Evolutionary conservation across 805 yeast species (phyloP), one percentile per base, ranked within the genome.

Genomic region (Candida chilensis): DNA sequence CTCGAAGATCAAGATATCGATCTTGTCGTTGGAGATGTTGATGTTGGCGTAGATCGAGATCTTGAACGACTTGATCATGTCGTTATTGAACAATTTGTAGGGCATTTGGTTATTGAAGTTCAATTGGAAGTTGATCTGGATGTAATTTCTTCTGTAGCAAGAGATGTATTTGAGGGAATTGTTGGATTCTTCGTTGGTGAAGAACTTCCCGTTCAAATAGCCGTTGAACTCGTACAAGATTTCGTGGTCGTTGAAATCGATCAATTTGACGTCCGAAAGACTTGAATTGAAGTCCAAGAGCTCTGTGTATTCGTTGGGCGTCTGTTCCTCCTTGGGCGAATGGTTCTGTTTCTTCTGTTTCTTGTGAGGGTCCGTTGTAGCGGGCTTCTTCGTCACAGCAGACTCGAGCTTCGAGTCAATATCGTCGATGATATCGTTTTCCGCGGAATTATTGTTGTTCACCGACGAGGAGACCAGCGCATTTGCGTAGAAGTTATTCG

Each of bases 121-220:
- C 11, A 22, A n/a, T n/a, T 12, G 13, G 13, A 54, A 29, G 10
- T 51, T 38, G 5, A 59, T 34, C 32, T 57, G 63, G 30, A 62
- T 57, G 39, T 46, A 60, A 37, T 63, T 63, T 34, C 69, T 41
- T 35, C 69, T 42, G 42, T 63, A 63, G 37, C 68, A 62, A 10
- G 64, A 56, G 16, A 63, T 52, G 16, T 62, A 63, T 33, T 45
- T 54, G n/a, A n/a, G n/a, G 7, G 67, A 63, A 28, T 52, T 52
- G 35, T 13, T 45, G 35, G 16, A 68, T 15, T 41, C 45, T 33
- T 60, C 61, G 38, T 61, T 63, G 5, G 68, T 60, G 26, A 58
- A 38, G 30, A 62, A 58, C 27, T 62, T 45, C 3, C 68, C 69
- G 35, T 54, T 57, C 24, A 63, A 44, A 34, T 60, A 62, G 5